phyloP scores from a whole-genome alignment of 2,329 filamentous ascomycete genomes.

The Sphaerostilbella broomeana region DNA sequence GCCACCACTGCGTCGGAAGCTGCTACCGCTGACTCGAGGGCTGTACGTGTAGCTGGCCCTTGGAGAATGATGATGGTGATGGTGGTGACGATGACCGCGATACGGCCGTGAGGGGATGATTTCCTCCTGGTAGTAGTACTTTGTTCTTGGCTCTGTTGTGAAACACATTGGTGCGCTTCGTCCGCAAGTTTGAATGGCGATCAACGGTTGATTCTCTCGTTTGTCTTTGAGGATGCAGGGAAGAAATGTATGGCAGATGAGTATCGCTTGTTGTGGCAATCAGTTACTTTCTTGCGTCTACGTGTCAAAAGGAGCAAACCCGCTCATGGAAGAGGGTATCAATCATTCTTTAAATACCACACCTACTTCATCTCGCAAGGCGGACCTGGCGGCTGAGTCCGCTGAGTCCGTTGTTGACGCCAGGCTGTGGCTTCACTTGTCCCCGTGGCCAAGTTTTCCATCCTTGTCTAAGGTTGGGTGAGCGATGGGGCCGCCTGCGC shows the following conservation, averaged over 20 bases:
- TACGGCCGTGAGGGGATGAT: conserved; percentile 40
- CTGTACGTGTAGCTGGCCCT: conserved; percentile 37
- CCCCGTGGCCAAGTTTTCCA: conserved; percentile 11
- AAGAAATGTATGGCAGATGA: too few species aligned
- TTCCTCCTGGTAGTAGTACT: conserved; percentile 52
- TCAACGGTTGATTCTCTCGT: too few species aligned
- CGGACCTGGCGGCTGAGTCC: too few species aligned
- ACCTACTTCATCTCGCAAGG: too few species aligned
- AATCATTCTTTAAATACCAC: too few species aligned
- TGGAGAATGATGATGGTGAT: conserved; percentile 33
- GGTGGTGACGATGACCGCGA: conserved; percentile 29
- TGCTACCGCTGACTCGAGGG: conserved; percentile 33
- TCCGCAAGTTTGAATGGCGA: too few species aligned
- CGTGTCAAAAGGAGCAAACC: too few species aligned
- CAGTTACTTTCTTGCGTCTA: too few species aligned
- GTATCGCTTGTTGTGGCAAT: too few species aligned
- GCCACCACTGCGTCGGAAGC: conserved; percentile 6
- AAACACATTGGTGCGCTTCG: conserved; percentile 42
- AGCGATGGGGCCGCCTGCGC: conserved; percentile 9
- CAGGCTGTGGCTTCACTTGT: conserved; percentile 1
- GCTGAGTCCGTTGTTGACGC: too few species aligned
- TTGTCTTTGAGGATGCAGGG: too few species aligned
- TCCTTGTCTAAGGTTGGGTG: neutral
- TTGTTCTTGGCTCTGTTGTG: conserved; percentile 34
- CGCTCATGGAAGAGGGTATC: too few species aligned